These are phyloP conservation scores for Glaciozyma antarctica DNA, from an alignment of 768 basidiomycete species.

Conservation along the genomic window DNA sequence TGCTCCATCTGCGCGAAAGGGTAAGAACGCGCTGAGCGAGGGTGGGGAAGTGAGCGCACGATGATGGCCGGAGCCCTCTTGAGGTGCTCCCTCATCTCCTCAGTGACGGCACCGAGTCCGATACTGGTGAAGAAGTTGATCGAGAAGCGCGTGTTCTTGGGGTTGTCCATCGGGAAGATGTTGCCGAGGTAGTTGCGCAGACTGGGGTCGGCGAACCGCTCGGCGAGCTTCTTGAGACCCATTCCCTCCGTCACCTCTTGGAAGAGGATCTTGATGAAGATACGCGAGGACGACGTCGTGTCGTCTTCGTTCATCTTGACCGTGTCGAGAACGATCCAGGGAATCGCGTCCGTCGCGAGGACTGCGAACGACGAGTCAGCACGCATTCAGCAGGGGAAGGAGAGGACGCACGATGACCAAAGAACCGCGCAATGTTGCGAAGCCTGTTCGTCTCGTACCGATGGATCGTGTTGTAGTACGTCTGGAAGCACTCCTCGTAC, in stretches of 20 bases:
- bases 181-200: constrained; percentile 59
- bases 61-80: constrained; percentile 91
- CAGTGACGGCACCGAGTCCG: constrained; percentile 78
- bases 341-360: constrained; percentile 71
- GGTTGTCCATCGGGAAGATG: constrained; percentile 94
- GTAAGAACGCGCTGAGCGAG: not conserved
- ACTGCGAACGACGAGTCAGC: constrained; percentile 36
- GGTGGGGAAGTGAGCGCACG: constrained; percentile 41
- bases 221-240: constrained; percentile 75
- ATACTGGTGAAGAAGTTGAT: constrained; percentile 82
- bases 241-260: constrained; percentile 89
- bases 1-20: constrained; percentile 23
- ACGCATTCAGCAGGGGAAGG: too few species aligned
- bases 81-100: constrained; percentile 92
- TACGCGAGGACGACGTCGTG: constrained; percentile 89
- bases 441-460: constrained; percentile 97
- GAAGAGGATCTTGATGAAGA: constrained; percentile 95
- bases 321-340: constrained; percentile 73
- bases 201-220: constrained; percentile 82
- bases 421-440: constrained; percentile 93
- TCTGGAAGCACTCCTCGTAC: constrained; percentile 74
- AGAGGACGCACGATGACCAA: constrained; percentile 55
- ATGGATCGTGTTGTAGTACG: constrained; percentile 93
- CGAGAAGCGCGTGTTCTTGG: constrained; percentile 74
- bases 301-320: constrained; percentile 96